phyloP scores from a whole-genome alignment of 441 rosid species.

The Melastoma candidum region DNA sequence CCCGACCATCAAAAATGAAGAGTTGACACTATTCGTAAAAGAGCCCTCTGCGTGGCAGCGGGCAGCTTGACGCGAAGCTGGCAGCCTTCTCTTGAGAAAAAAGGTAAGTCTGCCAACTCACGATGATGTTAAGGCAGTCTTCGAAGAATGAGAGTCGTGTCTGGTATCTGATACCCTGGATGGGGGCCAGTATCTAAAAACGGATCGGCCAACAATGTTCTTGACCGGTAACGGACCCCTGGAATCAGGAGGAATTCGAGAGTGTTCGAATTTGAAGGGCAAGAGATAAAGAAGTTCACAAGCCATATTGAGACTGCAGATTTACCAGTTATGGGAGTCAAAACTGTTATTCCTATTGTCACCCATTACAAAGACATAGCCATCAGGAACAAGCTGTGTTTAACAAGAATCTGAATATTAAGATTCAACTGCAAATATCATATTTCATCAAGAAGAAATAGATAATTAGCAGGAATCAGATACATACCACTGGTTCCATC shows the following conservation, averaged over 20 bases:
- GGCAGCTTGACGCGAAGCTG: no score
- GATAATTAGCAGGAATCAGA: slow-evolving; percentile 6
- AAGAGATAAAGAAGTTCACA: background rate
- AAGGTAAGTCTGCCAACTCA: no score
- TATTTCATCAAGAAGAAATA: background rate
- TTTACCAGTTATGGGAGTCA: slow-evolving; percentile 28
- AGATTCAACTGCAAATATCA: no score
- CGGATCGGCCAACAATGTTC: slow-evolving; percentile 23
- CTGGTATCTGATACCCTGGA: no score
- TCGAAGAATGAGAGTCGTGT: no score
- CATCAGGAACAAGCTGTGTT: slow-evolving; percentile 23
- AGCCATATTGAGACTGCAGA: background rate
- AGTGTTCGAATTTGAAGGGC: background rate
- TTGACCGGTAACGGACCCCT: slow-evolving; percentile 25
- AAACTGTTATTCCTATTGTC: slow-evolving; percentile 32
- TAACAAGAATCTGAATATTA: no score
- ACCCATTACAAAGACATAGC: slow-evolving; percentile 27
- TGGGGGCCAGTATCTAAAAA: background rate
- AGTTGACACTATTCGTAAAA: no score
- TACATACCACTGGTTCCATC: slow-evolving; percentile 6
- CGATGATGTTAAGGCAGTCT: no score
- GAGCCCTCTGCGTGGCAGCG: no score
- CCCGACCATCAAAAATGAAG: no score
- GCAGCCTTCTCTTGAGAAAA: no score
- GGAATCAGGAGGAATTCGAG: background rate